phyloP scores from a whole-genome alignment of 352 stramenopile species.

The Blastocystis sp. region DNA sequence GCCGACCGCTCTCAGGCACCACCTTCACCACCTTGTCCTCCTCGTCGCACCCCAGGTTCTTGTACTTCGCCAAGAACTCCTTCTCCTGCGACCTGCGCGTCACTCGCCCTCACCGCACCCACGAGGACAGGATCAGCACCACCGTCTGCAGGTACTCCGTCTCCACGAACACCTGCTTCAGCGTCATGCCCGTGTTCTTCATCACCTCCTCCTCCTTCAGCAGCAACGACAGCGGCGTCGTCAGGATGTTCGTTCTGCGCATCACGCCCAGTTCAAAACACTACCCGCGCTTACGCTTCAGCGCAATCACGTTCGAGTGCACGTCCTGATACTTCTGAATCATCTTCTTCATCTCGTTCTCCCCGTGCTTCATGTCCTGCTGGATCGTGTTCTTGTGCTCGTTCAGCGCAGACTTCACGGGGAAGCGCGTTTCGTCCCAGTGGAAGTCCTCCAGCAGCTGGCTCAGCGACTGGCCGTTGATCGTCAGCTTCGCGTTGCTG shows the following conservation, averaged over 20 bases:
- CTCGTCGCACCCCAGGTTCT: neutral
- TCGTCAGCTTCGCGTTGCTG: neutral
- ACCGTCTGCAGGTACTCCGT: conserved; percentile 35
- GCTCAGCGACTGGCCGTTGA: neutral
- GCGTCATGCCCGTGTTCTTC: neutral
- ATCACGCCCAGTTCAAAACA: neutral
- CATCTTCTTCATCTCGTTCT: conserved; percentile 36
- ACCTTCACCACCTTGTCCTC: neutral
- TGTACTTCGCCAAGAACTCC: conserved; percentile 8
- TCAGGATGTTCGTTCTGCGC: conserved; percentile 32
- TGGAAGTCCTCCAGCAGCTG: too few species aligned
- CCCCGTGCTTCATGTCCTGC: neutral
- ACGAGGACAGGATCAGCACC: conserved; percentile 1
- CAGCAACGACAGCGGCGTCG: neutral
- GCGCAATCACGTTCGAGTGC: neutral
- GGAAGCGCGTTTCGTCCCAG: too few species aligned
- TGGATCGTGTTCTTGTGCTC: too few species aligned
- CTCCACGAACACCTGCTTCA: conserved; percentile 3
- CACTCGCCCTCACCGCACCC: too few species aligned
- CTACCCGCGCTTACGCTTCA: conserved; percentile 18
- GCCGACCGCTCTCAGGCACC: conserved; percentile 3
- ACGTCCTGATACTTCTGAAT: conserved; percentile 55
- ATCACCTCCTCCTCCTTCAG: conserved; percentile 39
- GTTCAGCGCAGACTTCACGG: too few species aligned
- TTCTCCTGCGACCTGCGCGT: neutral